Evolutionary conservation across 2,329 filamentous ascomycete genomes (phyloP), one percentile per base, ranked within the genome.

Genomic region (Phoma sp.): DNA sequence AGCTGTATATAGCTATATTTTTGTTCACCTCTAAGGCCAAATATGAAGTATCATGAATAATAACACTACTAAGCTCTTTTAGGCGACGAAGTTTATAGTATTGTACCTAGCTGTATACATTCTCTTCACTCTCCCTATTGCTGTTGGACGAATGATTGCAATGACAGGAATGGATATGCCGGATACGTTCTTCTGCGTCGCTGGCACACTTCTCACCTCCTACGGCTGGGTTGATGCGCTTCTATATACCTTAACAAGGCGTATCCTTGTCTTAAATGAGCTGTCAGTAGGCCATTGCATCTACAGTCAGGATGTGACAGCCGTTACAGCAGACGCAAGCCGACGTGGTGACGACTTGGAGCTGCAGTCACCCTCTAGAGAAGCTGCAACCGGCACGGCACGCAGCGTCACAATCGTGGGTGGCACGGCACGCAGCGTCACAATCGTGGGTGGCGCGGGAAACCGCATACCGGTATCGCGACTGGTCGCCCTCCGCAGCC

Each of bases 71-170:
- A 74, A 71, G 42, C 66, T 76, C n/a, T 68, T 67, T 6, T 62
- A 72, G n/a, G 78, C 81, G 15, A 78, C 79, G 10, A 76, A 83
- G 3, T 86, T 89, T 63, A 84, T 84, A 81, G 72, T 89, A 34
- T 76, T 89, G 26, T 61, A 90, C 58, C 87, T 88, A 0, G 68
- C 86, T 56, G 86, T 88, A 53, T 90, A 90, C 68, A 79, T 88
- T 2, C 53, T 87, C 15, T 85, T 88, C 59, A 90, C 87, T 0
- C 78, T 87, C 0, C 88, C 88, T 0, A 78, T 91, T 1, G 86
- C 87, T 6, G 64, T 74, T 5, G 74, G 72, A 5, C 69, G 74
- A 26, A 76, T 76, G 74, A 64, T 70, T 11, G 62, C 69, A 17
- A 76, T 76, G 74, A 70, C 67, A 1, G 73, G 72, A 5, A 60